Conservation (phyloP, 768 basidiomycete genomes). For the Amanita molliuscula region DNA sequence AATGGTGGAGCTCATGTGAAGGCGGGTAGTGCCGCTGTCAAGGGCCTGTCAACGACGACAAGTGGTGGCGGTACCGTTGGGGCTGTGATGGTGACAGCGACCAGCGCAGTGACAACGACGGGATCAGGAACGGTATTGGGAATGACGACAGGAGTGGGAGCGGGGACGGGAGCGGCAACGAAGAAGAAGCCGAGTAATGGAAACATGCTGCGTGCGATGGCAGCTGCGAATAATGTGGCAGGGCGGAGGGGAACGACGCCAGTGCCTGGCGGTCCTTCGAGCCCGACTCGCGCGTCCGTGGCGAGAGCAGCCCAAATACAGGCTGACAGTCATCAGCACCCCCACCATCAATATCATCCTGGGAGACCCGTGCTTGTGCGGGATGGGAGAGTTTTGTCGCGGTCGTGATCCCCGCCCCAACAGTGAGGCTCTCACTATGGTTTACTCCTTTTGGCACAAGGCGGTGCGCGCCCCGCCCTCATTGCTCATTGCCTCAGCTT, state of each 20-base stretch:
- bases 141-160: no score
- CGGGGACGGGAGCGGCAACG: slow-evolving; percentile 9
- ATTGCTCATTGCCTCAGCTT: no score
- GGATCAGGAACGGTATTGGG: no score
- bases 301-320: slow-evolving; percentile 2
- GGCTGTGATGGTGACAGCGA: neutral
- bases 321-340: neutral
- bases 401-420: neutral
- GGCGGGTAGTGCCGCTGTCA: neutral
- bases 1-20: slow-evolving; percentile 3
- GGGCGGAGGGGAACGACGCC: slow-evolving; percentile 5
- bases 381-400: neutral
- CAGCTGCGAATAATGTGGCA: slow-evolving; percentile 39
- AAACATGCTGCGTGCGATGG: slow-evolving; percentile 47
- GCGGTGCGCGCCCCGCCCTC: neutral
- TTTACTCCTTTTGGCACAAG: neutral
- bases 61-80: neutral
- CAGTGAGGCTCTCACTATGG: neutral
- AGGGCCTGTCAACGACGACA: neutral
- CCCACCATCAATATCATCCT: neutral
- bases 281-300: slow-evolving; percentile 1
- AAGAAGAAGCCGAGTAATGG: slow-evolving; percentile 42
- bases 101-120: neutral
- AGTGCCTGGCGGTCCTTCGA: neutral
- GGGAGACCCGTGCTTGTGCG: neutral